phyloP scores from a whole-genome alignment of 2,329 filamentous ascomycete species.

The Aspergillus alliaceus region DNA sequence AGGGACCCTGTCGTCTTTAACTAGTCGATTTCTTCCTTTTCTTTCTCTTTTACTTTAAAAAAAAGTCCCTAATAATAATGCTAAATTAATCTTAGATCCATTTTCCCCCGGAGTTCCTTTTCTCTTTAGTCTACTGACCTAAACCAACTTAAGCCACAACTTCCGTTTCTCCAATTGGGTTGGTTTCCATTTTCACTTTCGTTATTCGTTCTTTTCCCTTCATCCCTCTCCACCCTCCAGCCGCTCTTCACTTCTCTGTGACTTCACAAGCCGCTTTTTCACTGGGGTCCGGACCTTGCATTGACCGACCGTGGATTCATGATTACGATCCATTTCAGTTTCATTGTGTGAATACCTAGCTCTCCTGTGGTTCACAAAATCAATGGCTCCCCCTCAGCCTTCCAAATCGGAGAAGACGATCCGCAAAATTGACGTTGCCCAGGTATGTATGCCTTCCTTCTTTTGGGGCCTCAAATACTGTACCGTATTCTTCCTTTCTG shows the following conservation, averaged over 20 bases:
- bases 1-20: not conserved
- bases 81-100: conserved; percentile 2
- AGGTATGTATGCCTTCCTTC: conserved; percentile 28
- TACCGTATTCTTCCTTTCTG: not conserved
- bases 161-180: conserved; percentile 16
- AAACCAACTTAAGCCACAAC: conserved; percentile 4
- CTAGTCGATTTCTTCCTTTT: not conserved
- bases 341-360: conserved; percentile 12
- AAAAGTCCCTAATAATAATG: too few relatives aligned
- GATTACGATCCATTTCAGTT: conserved; percentile 14
- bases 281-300: not conserved
- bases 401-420: conserved; percentile 39
- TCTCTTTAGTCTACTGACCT: not conserved
- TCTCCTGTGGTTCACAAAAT: conserved; percentile 12
- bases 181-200: conserved; percentile 8
- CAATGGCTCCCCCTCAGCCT: conserved; percentile 34
- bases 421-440: conserved; percentile 43
- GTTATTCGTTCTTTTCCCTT: conserved; percentile 8
- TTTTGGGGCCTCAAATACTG: not conserved
- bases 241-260: conserved; percentile 11
- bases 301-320: conserved; percentile 7
- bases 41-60: too few relatives aligned
- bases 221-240: conserved; percentile 10
- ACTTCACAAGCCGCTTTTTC: conserved; percentile 2
- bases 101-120: not conserved